Conservation (phyloP, 2,329 filamentous ascomycete species). For the Verticillium tricorpus region DNA sequence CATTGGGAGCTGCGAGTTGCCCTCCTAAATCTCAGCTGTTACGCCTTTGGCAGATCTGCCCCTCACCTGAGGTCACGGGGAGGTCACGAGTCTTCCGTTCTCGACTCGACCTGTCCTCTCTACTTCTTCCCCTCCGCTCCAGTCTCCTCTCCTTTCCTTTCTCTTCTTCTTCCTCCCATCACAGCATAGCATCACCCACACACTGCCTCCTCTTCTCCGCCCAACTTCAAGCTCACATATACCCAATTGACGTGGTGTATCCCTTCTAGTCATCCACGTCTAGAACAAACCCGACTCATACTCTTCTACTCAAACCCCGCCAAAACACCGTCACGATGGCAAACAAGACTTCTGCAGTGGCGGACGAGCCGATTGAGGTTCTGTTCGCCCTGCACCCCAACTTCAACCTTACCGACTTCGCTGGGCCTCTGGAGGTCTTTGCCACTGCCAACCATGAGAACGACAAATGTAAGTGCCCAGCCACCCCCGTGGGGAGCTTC, state of each 20-base stretch:
- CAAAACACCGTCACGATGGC: constrained; percentile 44
- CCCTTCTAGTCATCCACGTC: neutral
- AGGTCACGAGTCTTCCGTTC: constrained; percentile 1
- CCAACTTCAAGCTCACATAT: neutral
- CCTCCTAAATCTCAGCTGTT: neutral
- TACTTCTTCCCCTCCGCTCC: constrained; percentile 14
- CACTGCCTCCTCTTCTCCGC: constrained; percentile 6
- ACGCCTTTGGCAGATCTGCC: neutral
- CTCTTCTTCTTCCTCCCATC: constrained; percentile 14
- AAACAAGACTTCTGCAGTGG: constrained; percentile 53
- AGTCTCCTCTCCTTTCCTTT: constrained; percentile 14
- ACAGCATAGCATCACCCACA: constrained; percentile 5
- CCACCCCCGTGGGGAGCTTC: neutral
- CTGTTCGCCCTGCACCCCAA: constrained; percentile 57
- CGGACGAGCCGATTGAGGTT: constrained; percentile 55
- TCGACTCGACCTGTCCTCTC: constrained; percentile 13
- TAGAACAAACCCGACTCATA: neutral
- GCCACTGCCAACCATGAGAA: constrained; percentile 47
- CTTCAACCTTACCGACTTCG: constrained; percentile 56
- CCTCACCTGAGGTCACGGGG: constrained; percentile 1
- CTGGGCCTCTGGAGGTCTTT: constrained; percentile 50
- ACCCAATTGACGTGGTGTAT: neutral
- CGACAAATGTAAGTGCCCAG: constrained; percentile 41
- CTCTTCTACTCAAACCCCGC: constrained; percentile 9
- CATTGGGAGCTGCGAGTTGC: neutral